Evolutionary conservation across 495 filamentous ascomycete species (phyloP).

Genomic region (Penicillium dipodomyicola): DNA sequence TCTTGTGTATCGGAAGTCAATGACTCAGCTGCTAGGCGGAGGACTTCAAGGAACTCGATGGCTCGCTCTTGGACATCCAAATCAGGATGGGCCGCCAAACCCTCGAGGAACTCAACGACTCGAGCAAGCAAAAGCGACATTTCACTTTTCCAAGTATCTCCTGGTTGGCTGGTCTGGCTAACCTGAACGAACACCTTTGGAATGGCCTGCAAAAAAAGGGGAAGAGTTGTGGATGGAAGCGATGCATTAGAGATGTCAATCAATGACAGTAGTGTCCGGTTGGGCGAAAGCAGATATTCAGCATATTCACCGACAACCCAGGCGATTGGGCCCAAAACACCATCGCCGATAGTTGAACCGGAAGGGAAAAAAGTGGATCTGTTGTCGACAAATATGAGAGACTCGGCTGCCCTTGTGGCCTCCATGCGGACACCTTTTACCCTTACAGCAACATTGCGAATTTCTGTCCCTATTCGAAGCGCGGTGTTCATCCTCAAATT

Average conservation of each 20-base stretch:
- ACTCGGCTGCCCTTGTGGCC: slow-evolving; percentile 79
- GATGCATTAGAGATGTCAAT: slow-evolving; percentile 61
- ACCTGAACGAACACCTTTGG: slow-evolving; percentile 78
- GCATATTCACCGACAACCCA: slow-evolving; percentile 92
- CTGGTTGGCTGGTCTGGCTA: slow-evolving; percentile 51
- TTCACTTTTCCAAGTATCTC: slow-evolving; percentile 68
- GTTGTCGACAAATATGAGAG: slow-evolving; percentile 56
- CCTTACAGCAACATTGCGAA: slow-evolving; percentile 88
- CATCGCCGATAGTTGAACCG: slow-evolving; percentile 48
- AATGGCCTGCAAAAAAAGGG: slow-evolving; percentile 79
- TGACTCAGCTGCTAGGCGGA: slow-evolving; percentile 81
- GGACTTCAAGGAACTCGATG: slow-evolving; percentile 85
- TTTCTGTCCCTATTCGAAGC: slow-evolving; percentile 73
- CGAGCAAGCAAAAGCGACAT: slow-evolving; percentile 72
- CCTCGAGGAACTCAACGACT: slow-evolving; percentile 76
- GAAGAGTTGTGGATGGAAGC: slow-evolving; percentile 61
- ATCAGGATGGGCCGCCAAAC: slow-evolving; percentile 72
- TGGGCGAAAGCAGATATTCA: slow-evolving; percentile 59
- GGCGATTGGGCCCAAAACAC: slow-evolving; percentile 66
- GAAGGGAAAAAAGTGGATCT: slow-evolving; percentile 46
- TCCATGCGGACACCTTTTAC: slow-evolving; percentile 75
- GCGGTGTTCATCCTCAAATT: slow-evolving; percentile 44
- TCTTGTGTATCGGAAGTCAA: slow-evolving; percentile 63
- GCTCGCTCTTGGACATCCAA: slow-evolving; percentile 95
- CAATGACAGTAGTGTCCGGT: slow-evolving; percentile 66